These are phyloP conservation scores for Erigeron philadelphicus DNA, from an alignment of 140 eudicot species.

Conservation along the genomic window DNA sequence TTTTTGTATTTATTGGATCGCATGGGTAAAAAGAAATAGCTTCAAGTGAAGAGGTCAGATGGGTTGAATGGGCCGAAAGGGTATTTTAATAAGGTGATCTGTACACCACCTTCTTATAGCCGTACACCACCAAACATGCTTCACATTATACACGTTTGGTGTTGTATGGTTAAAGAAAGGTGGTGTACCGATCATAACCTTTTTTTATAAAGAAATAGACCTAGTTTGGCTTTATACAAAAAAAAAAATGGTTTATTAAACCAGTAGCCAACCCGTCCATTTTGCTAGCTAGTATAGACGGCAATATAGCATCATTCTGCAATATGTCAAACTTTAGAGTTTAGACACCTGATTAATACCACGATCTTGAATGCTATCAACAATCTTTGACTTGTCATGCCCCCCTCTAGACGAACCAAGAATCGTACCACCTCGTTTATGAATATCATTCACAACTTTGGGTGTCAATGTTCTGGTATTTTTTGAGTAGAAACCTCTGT, in stretches of 20 bases:
- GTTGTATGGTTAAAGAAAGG: no score
- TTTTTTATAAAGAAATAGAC: no score
- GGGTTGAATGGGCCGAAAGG: no score
- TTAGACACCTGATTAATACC: slow-evolving; percentile 80
- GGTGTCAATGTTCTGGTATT: slow-evolving; percentile 69
- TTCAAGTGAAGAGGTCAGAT: not conserved
- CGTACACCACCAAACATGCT: no score
- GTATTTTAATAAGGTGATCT: no score
- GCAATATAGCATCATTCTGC: not conserved
- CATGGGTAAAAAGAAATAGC: not conserved
- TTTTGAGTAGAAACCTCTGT: slow-evolving; percentile 81
- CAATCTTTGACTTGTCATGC: slow-evolving; percentile 82
- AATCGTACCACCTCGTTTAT: slow-evolving; percentile 93
- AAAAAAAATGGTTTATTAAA: not conserved
- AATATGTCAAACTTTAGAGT: slow-evolving; percentile 8
- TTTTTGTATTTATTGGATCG: not conserved
- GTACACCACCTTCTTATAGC: no score
- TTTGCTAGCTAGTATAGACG: not conserved
- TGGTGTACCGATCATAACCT: no score
- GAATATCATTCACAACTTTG: slow-evolving; percentile 77
- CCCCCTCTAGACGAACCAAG: slow-evolving; percentile 97
- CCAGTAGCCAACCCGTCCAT: not conserved
- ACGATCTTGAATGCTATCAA: slow-evolving; percentile 95
- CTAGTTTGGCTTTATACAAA: not conserved
- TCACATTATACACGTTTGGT: no score